Percentiles rank a stretch among this genome's conserved stretches.
phyloP scores from a whole-genome alignment of 2,329 filamentous ascomycete genomes.

The Scedosporium dehoogii region DNA sequence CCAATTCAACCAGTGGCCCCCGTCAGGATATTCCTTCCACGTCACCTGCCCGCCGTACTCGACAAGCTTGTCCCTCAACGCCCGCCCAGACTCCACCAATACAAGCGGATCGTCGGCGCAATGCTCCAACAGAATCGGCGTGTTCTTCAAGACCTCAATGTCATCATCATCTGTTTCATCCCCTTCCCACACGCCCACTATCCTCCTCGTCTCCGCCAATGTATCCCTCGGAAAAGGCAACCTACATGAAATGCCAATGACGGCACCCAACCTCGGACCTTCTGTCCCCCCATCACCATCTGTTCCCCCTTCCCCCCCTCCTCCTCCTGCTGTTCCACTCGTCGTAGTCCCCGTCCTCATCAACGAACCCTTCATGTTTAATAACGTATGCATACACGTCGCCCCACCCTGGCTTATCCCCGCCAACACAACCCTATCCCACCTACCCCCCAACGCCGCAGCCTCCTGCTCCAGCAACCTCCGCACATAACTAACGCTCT shows the following conservation, averaged over 20 bases:
- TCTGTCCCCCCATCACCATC: background rate
- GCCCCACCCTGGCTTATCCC: slow-evolving; percentile 38
- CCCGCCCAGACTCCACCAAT: slow-evolving; percentile 23
- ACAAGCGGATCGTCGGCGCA: slow-evolving; percentile 33
- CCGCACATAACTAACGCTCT: background rate
- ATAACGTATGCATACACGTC: slow-evolving; percentile 25
- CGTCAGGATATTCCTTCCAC: slow-evolving; percentile 30
- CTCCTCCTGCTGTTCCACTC: background rate
- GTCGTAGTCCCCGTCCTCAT: background rate
- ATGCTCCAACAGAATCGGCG: slow-evolving; percentile 34
- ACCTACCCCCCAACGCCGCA: slow-evolving; percentile 19
- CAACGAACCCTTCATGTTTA: slow-evolving; percentile 21
- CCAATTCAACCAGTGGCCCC: slow-evolving; percentile 34
- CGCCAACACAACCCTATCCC: slow-evolving; percentile 29
- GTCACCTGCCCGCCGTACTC: slow-evolving; percentile 26
- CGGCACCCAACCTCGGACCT: slow-evolving; percentile 16
- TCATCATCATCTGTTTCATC: slow-evolving; percentile 18
- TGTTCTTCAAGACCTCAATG: slow-evolving; percentile 21
- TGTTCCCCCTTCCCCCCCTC: background rate
- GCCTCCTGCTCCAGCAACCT: slow-evolving; percentile 2
- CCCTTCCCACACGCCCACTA: slow-evolving; percentile 18
- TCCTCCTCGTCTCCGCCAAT: slow-evolving; percentile 20
- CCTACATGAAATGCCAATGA: slow-evolving; percentile 27
- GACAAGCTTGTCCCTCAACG: slow-evolving; percentile 22
- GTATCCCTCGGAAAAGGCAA: slow-evolving; percentile 23